Evolutionary conservation across 2,329 filamentous ascomycete genomes (phyloP), one percentile per base, ranked within the genome.

Genomic region (Nakataea oryzae): DNA sequence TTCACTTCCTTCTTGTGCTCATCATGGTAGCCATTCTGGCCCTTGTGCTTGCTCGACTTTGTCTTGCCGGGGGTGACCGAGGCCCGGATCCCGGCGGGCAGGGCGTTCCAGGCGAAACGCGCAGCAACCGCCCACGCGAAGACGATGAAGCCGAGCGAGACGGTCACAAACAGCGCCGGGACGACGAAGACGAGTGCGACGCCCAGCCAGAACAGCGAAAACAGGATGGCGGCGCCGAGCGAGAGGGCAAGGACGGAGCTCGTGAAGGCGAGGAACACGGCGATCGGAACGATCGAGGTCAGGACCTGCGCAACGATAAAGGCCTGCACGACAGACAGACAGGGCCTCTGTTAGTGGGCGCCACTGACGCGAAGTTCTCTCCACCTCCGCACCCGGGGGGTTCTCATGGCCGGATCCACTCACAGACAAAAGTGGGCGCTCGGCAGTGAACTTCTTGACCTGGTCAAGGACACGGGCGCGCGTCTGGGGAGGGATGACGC

Each of bases 381-480:
- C 50, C 55, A 34, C 13, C 3, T 55, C 29, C 26, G n/a, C n/a
- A n/a, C n/a, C n/a, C n/a, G n/a, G n/a, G n/a, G n/a, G n/a, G n/a
- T n/a, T n/a, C n/a, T n/a, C n/a, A n/a, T 11, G 3, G 17, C 21
- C 47, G 28, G 41, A 30, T 17, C 41, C 41, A 72, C 86, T 27
- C 78, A 91, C 89, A 62, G 88, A 86, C 56, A 92, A 76, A 65
- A 91, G 76, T 2, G 91, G 91, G 62, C 88, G 86, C 59, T 81
- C 76, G 7, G 79, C 73, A 21, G 86, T 84, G 69, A 90, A 88
- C 6, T 75, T 70, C 47, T 78, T 76, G 30, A 83, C 73, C 57
- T 76, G 78, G 21, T 81, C 76, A 67, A 86, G 79, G 55, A 83
- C 78, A 62, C 79, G 77, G 65, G 84, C 79, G 59, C 88, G 81